Evolutionary conservation across 23 red algal genomes (phyloP).

Genomic region (Gracilaria vermiculophylla): DNA sequence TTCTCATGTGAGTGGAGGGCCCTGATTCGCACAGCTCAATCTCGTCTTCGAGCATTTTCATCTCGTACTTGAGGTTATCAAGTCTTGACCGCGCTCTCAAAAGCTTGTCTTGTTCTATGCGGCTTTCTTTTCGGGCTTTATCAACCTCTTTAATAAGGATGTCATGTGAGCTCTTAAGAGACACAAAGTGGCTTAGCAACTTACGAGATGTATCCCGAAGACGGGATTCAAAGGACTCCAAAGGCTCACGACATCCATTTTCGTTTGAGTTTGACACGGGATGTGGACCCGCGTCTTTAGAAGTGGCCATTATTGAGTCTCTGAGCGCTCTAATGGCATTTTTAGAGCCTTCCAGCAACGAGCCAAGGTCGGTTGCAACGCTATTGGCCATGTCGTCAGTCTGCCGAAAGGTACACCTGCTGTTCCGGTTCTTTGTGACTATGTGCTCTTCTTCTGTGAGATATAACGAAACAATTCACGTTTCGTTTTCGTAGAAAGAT

Average conservation of each 20-base stretch:
- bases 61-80: constrained; percentile 40
- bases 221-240: neutral
- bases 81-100: constrained; percentile 10
- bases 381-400: neutral
- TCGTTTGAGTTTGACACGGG: neutral
- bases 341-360: neutral
- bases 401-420: neutral
- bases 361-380: neutral
- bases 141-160: constrained; percentile 5
- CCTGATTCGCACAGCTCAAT: neutral
- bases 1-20: neutral
- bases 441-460: too few relatives aligned
- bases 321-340: neutral
- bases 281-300: neutral
- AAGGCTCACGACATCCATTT: neutral
- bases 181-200: neutral
- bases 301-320: neutral
- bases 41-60: constrained; percentile 31
- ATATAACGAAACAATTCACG: too few relatives aligned
- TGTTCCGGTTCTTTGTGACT: too few relatives aligned
- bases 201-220: neutral
- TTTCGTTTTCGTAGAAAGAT: too few relatives aligned
- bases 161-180: constrained; percentile 23
- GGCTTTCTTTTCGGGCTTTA: constrained; percentile 5
- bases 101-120: constrained; percentile 34